Evolutionary conservation across 495 filamentous ascomycete genomes (phyloP).

Genomic region (Aspergillus campestris): DNA sequence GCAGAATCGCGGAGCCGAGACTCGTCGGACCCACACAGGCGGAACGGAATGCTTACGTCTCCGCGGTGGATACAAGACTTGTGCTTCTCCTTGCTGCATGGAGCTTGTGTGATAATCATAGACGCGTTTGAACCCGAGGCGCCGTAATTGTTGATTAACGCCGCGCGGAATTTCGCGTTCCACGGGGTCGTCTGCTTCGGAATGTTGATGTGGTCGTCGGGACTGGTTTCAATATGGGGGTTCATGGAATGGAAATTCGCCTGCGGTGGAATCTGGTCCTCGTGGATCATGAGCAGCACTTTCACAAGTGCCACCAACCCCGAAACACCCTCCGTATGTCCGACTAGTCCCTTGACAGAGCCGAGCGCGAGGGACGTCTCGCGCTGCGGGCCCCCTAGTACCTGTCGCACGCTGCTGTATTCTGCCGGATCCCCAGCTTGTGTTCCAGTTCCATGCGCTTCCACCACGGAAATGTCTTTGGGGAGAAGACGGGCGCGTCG

Average conservation of each 20-base stretch:
- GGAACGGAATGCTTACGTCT: slow-evolving; percentile 5
- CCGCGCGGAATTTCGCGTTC: slow-evolving; percentile 23
- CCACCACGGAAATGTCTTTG: slow-evolving; percentile 58
- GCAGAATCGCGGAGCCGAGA: slow-evolving; percentile 6
- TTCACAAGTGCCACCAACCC: slow-evolving; percentile 41
- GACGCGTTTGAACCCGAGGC: slow-evolving; percentile 39
- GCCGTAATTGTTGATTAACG: slow-evolving; percentile 42
- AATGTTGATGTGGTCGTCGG: slow-evolving; percentile 34
- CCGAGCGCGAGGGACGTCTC: slow-evolving; percentile 16
- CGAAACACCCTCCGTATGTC: slow-evolving; percentile 43
- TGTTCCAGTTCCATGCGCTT: slow-evolving; percentile 73
- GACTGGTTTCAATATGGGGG: slow-evolving; percentile 18
- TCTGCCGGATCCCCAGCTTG: slow-evolving; percentile 64
- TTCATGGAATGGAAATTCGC: slow-evolving; percentile 35
- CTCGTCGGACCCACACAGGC: slow-evolving; percentile 8
- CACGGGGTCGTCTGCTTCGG: slow-evolving; percentile 20
- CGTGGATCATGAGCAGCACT: slow-evolving; percentile 40
- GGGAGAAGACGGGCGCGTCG: slow-evolving; percentile 50
- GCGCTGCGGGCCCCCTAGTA: slow-evolving; percentile 23
- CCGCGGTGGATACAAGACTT: not conserved
- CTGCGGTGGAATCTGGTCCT: slow-evolving; percentile 32
- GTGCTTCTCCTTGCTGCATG: not conserved
- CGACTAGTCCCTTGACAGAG: slow-evolving; percentile 43
- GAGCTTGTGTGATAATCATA: slow-evolving; percentile 21
- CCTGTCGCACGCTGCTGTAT: slow-evolving; percentile 30